phyloP scores from a whole-genome alignment of 805 yeast species.

The Saccharomyces kudriavzevii region DNA sequence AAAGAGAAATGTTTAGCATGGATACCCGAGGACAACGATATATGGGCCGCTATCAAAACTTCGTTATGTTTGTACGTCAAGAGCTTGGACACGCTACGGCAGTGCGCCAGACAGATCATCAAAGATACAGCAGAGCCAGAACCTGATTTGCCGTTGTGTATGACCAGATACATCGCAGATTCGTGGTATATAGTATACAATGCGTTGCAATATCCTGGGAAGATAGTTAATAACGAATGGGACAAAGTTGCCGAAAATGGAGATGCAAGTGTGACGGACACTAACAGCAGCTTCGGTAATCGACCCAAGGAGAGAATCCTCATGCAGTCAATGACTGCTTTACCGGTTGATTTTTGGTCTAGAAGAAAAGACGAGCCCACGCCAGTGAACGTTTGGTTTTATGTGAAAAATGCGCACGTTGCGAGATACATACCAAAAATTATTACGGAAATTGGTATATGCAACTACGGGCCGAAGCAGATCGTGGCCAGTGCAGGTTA shows the following conservation, averaged over 20 bases:
- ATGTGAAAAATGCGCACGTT: constrained; percentile 8
- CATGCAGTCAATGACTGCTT: not conserved
- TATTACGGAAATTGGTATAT: constrained; percentile 11
- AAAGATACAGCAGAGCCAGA: not conserved
- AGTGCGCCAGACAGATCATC: not conserved
- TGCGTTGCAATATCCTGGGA: constrained; percentile 5
- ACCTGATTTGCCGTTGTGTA: not conserved
- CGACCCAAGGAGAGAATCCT: not conserved
- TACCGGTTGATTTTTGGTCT: not conserved
- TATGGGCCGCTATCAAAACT: not conserved
- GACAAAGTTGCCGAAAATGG: constrained; percentile 1
- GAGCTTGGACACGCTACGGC: not conserved
- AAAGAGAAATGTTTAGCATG: not conserved
- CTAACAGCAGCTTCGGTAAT: not conserved
- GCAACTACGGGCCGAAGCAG: constrained; percentile 7
- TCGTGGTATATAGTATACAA: constrained; percentile 19
- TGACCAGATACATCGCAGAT: constrained; percentile 12
- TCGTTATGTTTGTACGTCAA: not conserved
- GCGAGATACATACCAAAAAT: constrained; percentile 9
- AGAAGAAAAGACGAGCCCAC: constrained; percentile 7
- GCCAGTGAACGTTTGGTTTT: constrained; percentile 18
- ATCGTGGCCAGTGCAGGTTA: constrained; percentile 9
- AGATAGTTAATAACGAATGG: constrained; percentile 6
- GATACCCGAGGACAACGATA: not conserved
- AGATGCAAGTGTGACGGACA: constrained; percentile 5